Evolutionary conservation across 306 rosid genomes (phyloP), one percentile per base, ranked within the genome.

Genomic region (Quercus engelmannii): DNA sequence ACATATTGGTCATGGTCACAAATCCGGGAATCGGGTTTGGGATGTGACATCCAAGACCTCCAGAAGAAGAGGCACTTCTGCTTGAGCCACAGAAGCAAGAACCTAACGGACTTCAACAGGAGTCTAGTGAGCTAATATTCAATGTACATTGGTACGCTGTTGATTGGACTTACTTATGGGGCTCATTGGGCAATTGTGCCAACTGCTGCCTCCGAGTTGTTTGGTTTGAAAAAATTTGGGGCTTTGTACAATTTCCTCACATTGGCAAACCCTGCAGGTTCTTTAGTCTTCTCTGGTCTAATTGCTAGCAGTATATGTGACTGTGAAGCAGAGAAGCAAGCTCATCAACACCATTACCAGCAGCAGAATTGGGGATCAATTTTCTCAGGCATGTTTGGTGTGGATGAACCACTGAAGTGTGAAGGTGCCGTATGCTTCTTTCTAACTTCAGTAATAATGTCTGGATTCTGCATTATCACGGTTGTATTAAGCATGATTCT

Each of bases 181-280:
- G 95, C 94, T 62, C 99, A 93, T 83, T 95, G 99, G 99, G 93
- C 97, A 17, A 80, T 95, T 31, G 87, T 90, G 72, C 99, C 98
- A 0, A 97, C 98, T n/a, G 88, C 98, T 15, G 99, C 96, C 64
- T 95, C 98, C 1, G 99, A 95, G 77, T 85, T 95, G 84, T 95
- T 95, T 63, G 97, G 98, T 64, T 79, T 95, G 81, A 89, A 85
- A 82, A 95, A 90, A 82, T 95, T 95, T 3, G 98, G 96, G 18
- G 97, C 97, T 46, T 83, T 95, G 82, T 95, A 92, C 90, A 95
- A 95, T 80, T 92, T 95, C 87, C 74, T 95, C 38, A 92, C 99
- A 7, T 76, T 92, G 64, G 97, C 97, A 75, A 95, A 85, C 72
- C 99, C 98, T 19, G 80, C 84, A 21, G 98, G 99, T 76, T 74